Conservation (phyloP, 1,139 yeast genomes). For the Yamadazyma kanchanaburiensis region DNA sequence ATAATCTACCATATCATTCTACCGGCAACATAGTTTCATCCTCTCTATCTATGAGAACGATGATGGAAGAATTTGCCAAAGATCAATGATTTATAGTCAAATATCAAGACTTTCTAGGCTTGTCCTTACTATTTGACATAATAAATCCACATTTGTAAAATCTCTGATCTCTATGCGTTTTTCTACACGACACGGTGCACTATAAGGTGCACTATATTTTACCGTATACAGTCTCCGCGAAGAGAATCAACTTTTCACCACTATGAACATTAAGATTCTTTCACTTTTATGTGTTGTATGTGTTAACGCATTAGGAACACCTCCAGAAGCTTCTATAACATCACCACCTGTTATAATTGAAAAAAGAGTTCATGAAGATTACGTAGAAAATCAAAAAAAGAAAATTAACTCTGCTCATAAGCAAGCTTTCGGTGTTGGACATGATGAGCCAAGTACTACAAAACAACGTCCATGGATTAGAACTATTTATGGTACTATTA, state of each 20-base stretch:
- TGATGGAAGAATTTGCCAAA: constrained; percentile 49
- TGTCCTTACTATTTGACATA: constrained; percentile 4
- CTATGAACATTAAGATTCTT: too few relatives aligned
- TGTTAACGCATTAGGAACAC: too few relatives aligned
- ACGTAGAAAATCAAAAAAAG: constrained; percentile 29
- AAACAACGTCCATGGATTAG: constrained; percentile 67
- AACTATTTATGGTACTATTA: constrained; percentile 54
- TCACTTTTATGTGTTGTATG: too few relatives aligned
- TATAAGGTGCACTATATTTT: too few relatives aligned
- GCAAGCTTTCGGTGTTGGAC: constrained; percentile 1
- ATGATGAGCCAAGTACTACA: constrained; percentile 1
- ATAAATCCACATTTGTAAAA: too few relatives aligned
- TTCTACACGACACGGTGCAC: too few relatives aligned
- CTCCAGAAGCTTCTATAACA: constrained; percentile 4
- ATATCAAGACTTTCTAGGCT: constrained; percentile 8
- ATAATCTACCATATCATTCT: too few relatives aligned
- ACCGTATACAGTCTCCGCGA: too few relatives aligned
- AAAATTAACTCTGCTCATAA: constrained; percentile 8
- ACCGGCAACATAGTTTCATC: constrained; percentile 52
- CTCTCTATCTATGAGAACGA: constrained; percentile 32
- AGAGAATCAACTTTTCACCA: too few relatives aligned
- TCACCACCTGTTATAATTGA: too few relatives aligned
- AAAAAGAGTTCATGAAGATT: constrained; percentile 27
- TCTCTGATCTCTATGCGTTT: too few relatives aligned
- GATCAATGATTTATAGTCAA: constrained; percentile 8